A percentile compares a stretch with the other conserved stretches of the same genome.
Evolutionary conservation across 2,329 filamentous ascomycete genomes (phyloP).

Genomic region (Neocatenulostroma microsporum): DNA sequence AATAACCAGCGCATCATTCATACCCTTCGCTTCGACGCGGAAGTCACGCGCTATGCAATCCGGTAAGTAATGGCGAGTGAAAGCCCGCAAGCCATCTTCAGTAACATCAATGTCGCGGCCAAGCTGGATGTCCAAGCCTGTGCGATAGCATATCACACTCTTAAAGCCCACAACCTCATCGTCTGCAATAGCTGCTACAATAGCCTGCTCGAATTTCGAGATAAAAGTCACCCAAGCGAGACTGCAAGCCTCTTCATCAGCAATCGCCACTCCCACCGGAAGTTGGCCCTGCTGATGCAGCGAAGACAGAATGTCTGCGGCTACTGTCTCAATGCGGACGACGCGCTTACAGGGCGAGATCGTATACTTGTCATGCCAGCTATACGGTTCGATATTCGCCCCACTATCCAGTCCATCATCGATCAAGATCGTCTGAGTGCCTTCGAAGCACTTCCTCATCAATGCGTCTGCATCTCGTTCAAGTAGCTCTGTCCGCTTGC

Average conservation of each 20-base stretch:
- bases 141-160: conserved; percentile 73
- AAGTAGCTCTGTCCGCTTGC: conserved; percentile 42
- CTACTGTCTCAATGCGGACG: conserved; percentile 67
- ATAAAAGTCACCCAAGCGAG: conserved; percentile 39
- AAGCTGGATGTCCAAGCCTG: conserved; percentile 58
- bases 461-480: conserved; percentile 46
- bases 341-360: conserved; percentile 61
- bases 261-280: conserved; percentile 21
- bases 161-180: conserved; percentile 71
- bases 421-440: conserved; percentile 67
- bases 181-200: conserved; percentile 54
- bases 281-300: conserved; percentile 24
- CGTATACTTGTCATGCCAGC: conserved; percentile 60
- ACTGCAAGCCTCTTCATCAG: conserved; percentile 24
- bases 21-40: conserved; percentile 52
- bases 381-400: conserved; percentile 50
- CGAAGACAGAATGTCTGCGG: conserved; percentile 53
- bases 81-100: conserved; percentile 27
- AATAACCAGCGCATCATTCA: conserved; percentile 65
- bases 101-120: conserved; percentile 35
- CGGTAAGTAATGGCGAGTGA: conserved; percentile 35
- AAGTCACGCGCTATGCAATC: conserved; percentile 34
- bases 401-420: conserved; percentile 62
- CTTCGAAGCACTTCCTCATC: conserved; percentile 57
- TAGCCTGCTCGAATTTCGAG: conserved; percentile 44